Evolutionary conservation across 768 basidiomycete species (phyloP), one percentile per base, ranked within the genome.

Genomic region (Boletus huronensis): DNA sequence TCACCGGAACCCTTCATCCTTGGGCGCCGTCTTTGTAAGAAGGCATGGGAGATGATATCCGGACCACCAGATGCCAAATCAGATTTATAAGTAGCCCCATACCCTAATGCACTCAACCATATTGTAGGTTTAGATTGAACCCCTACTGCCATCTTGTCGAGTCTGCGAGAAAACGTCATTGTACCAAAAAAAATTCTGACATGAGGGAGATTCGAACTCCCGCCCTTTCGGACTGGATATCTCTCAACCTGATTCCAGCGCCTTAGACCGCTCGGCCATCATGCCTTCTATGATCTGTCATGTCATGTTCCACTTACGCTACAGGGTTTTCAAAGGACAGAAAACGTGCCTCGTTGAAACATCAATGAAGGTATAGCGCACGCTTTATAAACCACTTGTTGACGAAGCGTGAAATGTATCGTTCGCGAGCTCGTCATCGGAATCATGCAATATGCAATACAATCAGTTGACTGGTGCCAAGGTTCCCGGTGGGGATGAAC

Each of bases 201-300:
- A 68, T 63, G 67, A 67, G 65, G 61, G 67, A 69, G 66, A 67
- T 67, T 67, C 62, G 66, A 69, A 69, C 66, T 69, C 66, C 64
- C 67, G 66, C 66, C 66, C 65, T 69, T 68, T 68, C 65, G 68
- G 68, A 67, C 66, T 67, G 67, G 66, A 70, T 67, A 21, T 17
- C 3, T 34, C 19, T 0, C 5, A 31, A 50, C 77, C 76, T 77
- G 74, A 76, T 73, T 80, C 79, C 77, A 75, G 78, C 78, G 77
- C 79, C 79, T 80, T 79, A 73, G 78, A 80, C 78, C 77, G 76
- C 78, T 80, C 79, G 78, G 78, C 78, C 79, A 79, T 77, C 72
- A 65, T 70, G 70, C 69, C 67, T 17, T 32, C 11, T 5, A 25
- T 17, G 40, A 0, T 8, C 31, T 13, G 0, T 0, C 1, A 5